Evolutionary conservation across 176 grass and related monocot genomes (phyloP).

Genomic region (Oryza brachyantha): DNA sequence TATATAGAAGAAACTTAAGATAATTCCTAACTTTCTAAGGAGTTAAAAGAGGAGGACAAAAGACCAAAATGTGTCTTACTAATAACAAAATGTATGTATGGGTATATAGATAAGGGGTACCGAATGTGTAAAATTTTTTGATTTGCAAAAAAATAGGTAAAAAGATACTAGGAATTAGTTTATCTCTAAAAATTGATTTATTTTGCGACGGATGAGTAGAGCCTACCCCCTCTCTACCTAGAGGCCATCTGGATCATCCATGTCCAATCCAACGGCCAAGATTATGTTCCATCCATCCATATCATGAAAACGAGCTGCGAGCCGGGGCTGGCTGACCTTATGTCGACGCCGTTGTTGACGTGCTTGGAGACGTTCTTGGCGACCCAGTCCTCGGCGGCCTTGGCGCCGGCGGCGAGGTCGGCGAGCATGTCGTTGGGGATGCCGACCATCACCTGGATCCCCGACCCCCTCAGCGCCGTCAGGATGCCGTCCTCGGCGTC

Average conservation of each 20-base stretch:
- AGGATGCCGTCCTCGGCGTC: slow-evolving; percentile 68
- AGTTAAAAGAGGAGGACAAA: too few relatives aligned
- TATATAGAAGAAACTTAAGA: too few relatives aligned
- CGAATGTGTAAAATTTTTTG: too few relatives aligned
- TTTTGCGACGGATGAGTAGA: too few relatives aligned
- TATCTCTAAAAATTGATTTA: too few relatives aligned
- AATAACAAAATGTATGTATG: too few relatives aligned
- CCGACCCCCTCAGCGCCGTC: slow-evolving; percentile 40
- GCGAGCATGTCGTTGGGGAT: slow-evolving; percentile 81
- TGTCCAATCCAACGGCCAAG: not conserved
- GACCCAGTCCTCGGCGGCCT: slow-evolving; percentile 67
- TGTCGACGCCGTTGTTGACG: slow-evolving; percentile 64
- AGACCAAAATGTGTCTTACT: too few relatives aligned
- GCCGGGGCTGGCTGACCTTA: slow-evolving; percentile 43
- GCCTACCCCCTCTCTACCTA: not conserved
- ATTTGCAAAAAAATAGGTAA: too few relatives aligned
- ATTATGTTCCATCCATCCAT: not conserved
- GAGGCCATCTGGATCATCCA: not conserved
- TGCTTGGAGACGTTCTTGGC: slow-evolving; percentile 58
- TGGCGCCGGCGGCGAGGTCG: slow-evolving; percentile 41
- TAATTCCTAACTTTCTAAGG: too few relatives aligned
- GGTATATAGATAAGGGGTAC: too few relatives aligned
- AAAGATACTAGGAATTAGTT: too few relatives aligned
- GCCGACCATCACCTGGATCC: slow-evolving; percentile 86
- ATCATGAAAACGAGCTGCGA: not conserved